Base-by-base conservation (phyloP, 2,329 filamentous ascomycete genomes). In the Claviceps humidiphila region DNA sequence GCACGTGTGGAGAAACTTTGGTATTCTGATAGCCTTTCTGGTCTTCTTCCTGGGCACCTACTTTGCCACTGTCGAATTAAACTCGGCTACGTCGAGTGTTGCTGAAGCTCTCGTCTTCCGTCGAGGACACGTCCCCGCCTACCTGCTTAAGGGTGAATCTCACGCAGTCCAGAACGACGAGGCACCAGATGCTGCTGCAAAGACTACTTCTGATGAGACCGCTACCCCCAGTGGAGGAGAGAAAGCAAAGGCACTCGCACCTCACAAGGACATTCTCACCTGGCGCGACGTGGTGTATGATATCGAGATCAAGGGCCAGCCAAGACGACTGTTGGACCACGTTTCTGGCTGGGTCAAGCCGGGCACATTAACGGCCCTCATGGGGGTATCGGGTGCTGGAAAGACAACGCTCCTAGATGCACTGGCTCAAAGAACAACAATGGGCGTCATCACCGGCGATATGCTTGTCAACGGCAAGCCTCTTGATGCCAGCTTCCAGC, bases 281-380 rank as follows among this genome's bases (percentile, higher is more conserved):
- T 94, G 87, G 88, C 75, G 80, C 52, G 75, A 89, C 58, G 82
- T 93, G 0, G 83, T 81, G 57, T 94, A 78, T 53, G 74, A 81
- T 20, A 76, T 81, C 57, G 77, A 84, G 58, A 86, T 94, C 68
- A 93, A 93, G 68, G 75, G 74, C 1, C 78, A 87, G 57, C 69
- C 74, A 1, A 78, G 87, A n/a, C 77, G 84, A 17, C 64, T 95
- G 55, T 68, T 95, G 50, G 83, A 95, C 58, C 72, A 89, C 52
- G 85, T 95, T 1, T 81, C 87, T 58, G 89, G 89, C 5, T 95
- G 87, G 86, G 87, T 95, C 53, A 90, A 90, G 65, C 89, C 89
- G 0, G 89, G 89, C 34, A 94, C 87, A 1, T 70, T 94, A 38
- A 95, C 89, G 3, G 89, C 88, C 1, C 73, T 94, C 5, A 83